Base-by-base conservation (phyloP, 306 rosid genomes). In the Cicer cuneatum region DNA sequence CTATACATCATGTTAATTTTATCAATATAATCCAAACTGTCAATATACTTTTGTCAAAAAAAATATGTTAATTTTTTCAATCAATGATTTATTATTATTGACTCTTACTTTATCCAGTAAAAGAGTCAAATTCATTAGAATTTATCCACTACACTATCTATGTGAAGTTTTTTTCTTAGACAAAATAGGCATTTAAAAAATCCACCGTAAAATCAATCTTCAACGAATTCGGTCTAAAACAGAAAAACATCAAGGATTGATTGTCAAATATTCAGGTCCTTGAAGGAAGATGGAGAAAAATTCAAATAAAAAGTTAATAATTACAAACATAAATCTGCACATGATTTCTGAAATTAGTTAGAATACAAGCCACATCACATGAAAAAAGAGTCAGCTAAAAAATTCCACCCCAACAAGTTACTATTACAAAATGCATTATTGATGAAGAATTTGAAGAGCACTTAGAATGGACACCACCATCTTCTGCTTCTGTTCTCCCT, bases 401-500 rank as follows among this genome's bases (percentile, higher is more conserved):
- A 54, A 64, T 69, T 80, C 72, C 74, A 75, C 80, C 75, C 70
- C 37, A 64, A 65, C 29, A 64, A 65, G 51, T 62, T 41, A 71
- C 54, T 69, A 70, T 59, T 38, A 71, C 46, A 21, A 57, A 40
- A 62, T 52, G 66, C 53, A 80, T 60, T 70, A 78, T 84, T 80
- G 66, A 65, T 59, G 51, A 39, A 58, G 61, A 63, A 58, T 24
- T 18, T 8, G 37, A 59, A 19, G 60, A 48, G 74, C 41, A 11
- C 79, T 85, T 83, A 92, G 84, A 90, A 89, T 11, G 90, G 78
- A 12, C 86, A 86, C 97, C 97, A 92, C 99, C 96, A 90, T 79
- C 96, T 89, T 84, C 93, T 73, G 91, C 72, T 85, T 82, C 97
- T 89, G 71, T 47, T 82, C 82, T 85, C 97, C 86, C 92, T 82